These are phyloP conservation scores for Brassica rapa DNA, from an alignment of 345 rosid species.

Conservation along the genomic window DNA sequence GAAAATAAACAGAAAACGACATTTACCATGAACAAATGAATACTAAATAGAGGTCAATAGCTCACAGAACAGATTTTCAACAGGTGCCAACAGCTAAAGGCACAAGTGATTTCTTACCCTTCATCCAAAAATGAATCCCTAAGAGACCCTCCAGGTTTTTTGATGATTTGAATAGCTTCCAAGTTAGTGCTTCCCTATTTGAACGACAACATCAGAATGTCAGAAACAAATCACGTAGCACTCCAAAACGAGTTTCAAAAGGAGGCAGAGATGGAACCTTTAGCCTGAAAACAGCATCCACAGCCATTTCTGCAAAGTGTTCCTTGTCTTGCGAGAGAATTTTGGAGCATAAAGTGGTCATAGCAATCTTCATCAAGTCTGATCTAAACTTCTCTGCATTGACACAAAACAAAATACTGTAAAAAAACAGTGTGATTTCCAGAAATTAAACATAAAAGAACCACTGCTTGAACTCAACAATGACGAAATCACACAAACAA, in stretches of 20 bases:
- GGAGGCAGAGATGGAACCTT: slow-evolving; percentile 49
- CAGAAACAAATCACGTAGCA: background rate
- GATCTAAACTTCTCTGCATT: slow-evolving; percentile 79
- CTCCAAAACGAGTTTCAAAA: slow-evolving; percentile 3
- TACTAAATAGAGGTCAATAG: background rate
- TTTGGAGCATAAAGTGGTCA: slow-evolving; percentile 92
- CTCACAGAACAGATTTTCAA: background rate
- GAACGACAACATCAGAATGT: background rate
- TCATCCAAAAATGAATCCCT: slow-evolving; percentile 97
- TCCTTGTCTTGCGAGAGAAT: slow-evolving; percentile 92
- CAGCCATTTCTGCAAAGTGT: slow-evolving; percentile 84
- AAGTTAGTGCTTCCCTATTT: slow-evolving; percentile 95
- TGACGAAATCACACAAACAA: background rate
- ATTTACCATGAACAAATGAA: background rate
- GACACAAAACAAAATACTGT: slow-evolving; percentile 17
- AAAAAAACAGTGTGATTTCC: background rate
- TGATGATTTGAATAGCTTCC: slow-evolving; percentile 92
- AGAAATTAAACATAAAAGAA: background rate
- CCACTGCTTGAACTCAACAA: background rate
- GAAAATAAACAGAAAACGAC: too few species aligned
- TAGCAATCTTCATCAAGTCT: slow-evolving; percentile 88
- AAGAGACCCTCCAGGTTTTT: slow-evolving; percentile 96
- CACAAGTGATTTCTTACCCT: slow-evolving; percentile 60
- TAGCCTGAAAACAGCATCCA: slow-evolving; percentile 91
- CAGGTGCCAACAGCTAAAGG: background rate